phyloP scores from a whole-genome alignment of 768 basidiomycete genomes.

The Solioccasus polychromus region DNA sequence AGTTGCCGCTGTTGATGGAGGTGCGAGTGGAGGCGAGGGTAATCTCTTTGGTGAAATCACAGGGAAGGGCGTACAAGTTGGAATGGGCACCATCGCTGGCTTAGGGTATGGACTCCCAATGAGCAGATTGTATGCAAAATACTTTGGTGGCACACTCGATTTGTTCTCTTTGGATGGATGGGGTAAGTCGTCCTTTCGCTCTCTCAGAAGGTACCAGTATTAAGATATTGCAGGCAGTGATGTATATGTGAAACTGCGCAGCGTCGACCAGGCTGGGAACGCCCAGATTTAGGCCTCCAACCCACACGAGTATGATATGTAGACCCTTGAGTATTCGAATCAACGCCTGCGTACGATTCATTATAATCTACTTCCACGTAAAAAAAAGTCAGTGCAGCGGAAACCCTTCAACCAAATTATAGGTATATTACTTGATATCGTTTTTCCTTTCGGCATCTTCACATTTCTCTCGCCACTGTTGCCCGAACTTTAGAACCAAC shows the following conservation, averaged over 20 bases:
- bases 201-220: not conserved
- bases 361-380: too few relatives aligned
- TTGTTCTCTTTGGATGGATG: slow-evolving; percentile 80
- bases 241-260: slow-evolving; percentile 52
- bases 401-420: too few relatives aligned
- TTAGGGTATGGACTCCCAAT: slow-evolving; percentile 85
- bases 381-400: too few relatives aligned
- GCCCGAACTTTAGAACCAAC: slow-evolving; percentile 58
- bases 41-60: slow-evolving; percentile 78
- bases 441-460: slow-evolving; percentile 40
- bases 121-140: slow-evolving; percentile 74
- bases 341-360: too few relatives aligned
- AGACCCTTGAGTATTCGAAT: too few relatives aligned
- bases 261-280: slow-evolving; percentile 51
- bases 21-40: slow-evolving; percentile 38
- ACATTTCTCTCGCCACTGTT: slow-evolving; percentile 52
- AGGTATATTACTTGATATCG: not conserved
- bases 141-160: slow-evolving; percentile 85
- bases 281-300: slow-evolving; percentile 38
- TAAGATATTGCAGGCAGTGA: slow-evolving; percentile 39
- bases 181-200: slow-evolving; percentile 45
- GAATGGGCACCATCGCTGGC: slow-evolving; percentile 87
- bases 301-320: not conserved
- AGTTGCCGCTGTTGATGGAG: slow-evolving; percentile 55
- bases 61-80: slow-evolving; percentile 71